Evolutionary conservation across 768 basidiomycete species (phyloP).

Genomic region (Cystobasidium onofrii): DNA sequence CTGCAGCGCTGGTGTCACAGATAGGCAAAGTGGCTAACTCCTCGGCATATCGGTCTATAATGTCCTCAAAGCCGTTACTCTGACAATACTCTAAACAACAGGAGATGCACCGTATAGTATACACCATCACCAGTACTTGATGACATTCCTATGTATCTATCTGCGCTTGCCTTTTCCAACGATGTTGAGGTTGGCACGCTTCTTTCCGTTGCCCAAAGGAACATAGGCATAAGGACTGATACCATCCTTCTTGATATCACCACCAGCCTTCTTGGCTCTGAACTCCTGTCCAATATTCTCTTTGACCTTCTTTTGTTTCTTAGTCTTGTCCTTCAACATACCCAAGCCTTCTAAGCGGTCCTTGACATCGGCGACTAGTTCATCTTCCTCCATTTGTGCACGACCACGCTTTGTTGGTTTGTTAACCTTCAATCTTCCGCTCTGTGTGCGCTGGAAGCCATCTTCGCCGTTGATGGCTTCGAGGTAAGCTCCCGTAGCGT

Average conservation of each 20-base stretch:
- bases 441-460: slow-evolving; percentile 74
- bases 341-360: slow-evolving; percentile 50
- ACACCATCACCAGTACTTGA: no score
- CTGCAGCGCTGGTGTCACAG: no score
- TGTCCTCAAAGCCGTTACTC: no score
- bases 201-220: slow-evolving; percentile 52
- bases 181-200: slow-evolving; percentile 28
- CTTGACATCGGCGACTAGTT: slow-evolving; percentile 66
- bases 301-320: slow-evolving; percentile 52
- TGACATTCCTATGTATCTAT: not conserved
- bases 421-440: slow-evolving; percentile 85
- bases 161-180: slow-evolving; percentile 30
- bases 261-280: slow-evolving; percentile 93
- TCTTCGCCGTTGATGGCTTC: slow-evolving; percentile 76
- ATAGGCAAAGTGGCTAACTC: no score
- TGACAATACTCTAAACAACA: not conserved
- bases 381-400: slow-evolving; percentile 55
- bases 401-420: slow-evolving; percentile 76
- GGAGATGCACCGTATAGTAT: not conserved
- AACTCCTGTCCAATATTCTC: slow-evolving; percentile 69
- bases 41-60: no score
- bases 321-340: slow-evolving; percentile 45
- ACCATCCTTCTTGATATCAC: slow-evolving; percentile 79
- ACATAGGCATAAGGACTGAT: slow-evolving; percentile 79
- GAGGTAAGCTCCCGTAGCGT: slow-evolving; percentile 72